phyloP scores from a whole-genome alignment of 257 asterid species.

The Primulina tabacum region DNA sequence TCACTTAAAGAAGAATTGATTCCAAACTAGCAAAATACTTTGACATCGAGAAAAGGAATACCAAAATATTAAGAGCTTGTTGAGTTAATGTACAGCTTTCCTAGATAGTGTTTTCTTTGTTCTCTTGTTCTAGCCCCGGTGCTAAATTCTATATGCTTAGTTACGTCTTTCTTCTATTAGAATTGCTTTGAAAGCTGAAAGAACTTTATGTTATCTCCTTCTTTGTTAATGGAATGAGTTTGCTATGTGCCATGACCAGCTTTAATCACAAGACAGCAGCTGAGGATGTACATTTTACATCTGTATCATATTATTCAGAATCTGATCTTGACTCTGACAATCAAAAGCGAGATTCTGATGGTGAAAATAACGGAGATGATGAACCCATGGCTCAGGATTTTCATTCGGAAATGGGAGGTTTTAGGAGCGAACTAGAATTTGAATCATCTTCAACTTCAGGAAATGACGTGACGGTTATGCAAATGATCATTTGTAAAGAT shows the following conservation, averaged over 20 bases:
- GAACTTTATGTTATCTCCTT: conserved; percentile 6
- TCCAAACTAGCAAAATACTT: neutral
- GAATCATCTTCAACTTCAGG: conserved; percentile 37
- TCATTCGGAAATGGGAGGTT: conserved; percentile 30
- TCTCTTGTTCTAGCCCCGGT: neutral
- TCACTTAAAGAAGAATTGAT: too few relatives aligned
- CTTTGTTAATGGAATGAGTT: conserved; percentile 5
- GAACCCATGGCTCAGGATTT: conserved; percentile 30
- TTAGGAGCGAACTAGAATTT: conserved; percentile 42
- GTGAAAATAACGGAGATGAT: conserved; percentile 34
- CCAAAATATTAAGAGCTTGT: neutral
- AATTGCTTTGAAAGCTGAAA: conserved; percentile 12
- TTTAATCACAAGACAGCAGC: conserved; percentile 94
- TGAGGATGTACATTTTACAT: conserved; percentile 87
- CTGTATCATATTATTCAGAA: conserved; percentile 48
- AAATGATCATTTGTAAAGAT: conserved; percentile 78
- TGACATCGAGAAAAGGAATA: neutral
- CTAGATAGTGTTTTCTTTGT: neutral
- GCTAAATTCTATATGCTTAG: neutral
- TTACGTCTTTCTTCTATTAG: conserved; percentile 9
- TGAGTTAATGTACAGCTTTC: neutral
- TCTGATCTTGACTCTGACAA: conserved; percentile 43
- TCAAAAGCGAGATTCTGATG: conserved; percentile 27
- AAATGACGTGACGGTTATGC: conserved; percentile 50
- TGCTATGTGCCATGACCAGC: conserved; percentile 37